Conservation (phyloP, 1,284 basidiomycete genomes). For the Naganishia liquefaciens region DNA sequence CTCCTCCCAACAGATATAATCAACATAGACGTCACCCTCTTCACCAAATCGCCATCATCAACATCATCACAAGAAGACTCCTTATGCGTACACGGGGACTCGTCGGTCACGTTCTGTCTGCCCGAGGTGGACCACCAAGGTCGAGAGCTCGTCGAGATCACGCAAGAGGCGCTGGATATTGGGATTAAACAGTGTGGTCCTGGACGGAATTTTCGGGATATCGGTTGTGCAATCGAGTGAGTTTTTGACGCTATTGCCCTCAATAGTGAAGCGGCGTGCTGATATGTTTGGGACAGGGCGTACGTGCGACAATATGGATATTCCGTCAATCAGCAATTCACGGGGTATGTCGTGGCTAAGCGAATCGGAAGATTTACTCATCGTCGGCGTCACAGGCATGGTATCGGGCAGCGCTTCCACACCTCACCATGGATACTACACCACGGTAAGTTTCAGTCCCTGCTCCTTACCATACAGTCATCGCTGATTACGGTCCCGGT, state of each 20-base stretch:
- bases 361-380: neutral
- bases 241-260: slow-evolving; percentile 37
- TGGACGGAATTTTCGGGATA: slow-evolving; percentile 68
- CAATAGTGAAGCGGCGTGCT: neutral
- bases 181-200: slow-evolving; percentile 78
- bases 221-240: slow-evolving; percentile 74
- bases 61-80: neutral
- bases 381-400: slow-evolving; percentile 62
- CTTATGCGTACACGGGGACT: slow-evolving; percentile 74
- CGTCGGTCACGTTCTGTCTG: slow-evolving; percentile 75
- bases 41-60: slow-evolving; percentile 39
- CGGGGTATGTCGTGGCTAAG: slow-evolving; percentile 38
- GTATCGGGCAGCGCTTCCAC: slow-evolving; percentile 83
- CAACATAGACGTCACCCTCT: slow-evolving; percentile 82
- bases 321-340: slow-evolving; percentile 69
- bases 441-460: slow-evolving; percentile 55
- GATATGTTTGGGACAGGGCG: slow-evolving; percentile 36
- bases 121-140: slow-evolving; percentile 72
- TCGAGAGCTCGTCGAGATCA: slow-evolving; percentile 63
- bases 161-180: slow-evolving; percentile 67
- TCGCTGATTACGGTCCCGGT: neutral
- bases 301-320: slow-evolving; percentile 55
- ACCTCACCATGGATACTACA: slow-evolving; percentile 81
- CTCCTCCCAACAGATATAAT: slow-evolving; percentile 77
- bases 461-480: slow-evolving; percentile 12